Base-by-base conservation (phyloP, 2,329 filamentous ascomycete genomes). In the Meredithiella fracta region DNA sequence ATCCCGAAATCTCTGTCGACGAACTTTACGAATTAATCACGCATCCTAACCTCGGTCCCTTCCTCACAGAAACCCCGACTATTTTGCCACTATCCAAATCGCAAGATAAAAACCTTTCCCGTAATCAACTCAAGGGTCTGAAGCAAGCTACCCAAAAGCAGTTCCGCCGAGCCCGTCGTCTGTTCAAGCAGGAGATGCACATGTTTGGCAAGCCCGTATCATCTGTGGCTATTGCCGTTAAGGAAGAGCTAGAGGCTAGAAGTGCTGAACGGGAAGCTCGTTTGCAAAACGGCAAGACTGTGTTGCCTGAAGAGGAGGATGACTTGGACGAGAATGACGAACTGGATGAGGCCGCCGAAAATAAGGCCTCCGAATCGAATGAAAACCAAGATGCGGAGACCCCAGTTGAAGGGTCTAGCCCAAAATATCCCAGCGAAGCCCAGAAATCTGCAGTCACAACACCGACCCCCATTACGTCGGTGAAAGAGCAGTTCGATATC, bases 131-230 rank as follows among this genome's bases (percentile, higher is more conserved):
- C 11, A 58, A 56, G 49, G 31, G 34, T 3, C 34, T 58, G 9
- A 42, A 56, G 17, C 20, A 58, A 31, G 57, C 53, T n/a, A 14
- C 7, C 31, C 42, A 40, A 40, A 56, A 58, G 37, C 42, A 44
- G 15, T 49, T 55, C 6, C 53, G 54, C 7, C 5, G 40, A n/a
- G 54, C 53, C 15, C 50, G 26, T 14, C 49, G 49, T 6, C 6
- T 29, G 17, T 44, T 58, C 9, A 55, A 38, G 3, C 9, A 34
- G 22, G 57, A 58, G 37, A 53, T 58, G 8, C 15, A 15, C 6
- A 40, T 49, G n/a, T 55, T 31, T 42, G 57, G 57, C 29, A 53
- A 51, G 31, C 26, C 57, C 11, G 20, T 58, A 9, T 58, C 57
- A 3, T 5, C 22, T 22, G 50, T 51, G 51, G 57, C 49, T n/a